Percentiles rank a stretch among this genome's conserved stretches.
Evolutionary conservation across 2,329 filamentous ascomycete species (phyloP).

Genomic region (Lecanicillium sp.): DNA sequence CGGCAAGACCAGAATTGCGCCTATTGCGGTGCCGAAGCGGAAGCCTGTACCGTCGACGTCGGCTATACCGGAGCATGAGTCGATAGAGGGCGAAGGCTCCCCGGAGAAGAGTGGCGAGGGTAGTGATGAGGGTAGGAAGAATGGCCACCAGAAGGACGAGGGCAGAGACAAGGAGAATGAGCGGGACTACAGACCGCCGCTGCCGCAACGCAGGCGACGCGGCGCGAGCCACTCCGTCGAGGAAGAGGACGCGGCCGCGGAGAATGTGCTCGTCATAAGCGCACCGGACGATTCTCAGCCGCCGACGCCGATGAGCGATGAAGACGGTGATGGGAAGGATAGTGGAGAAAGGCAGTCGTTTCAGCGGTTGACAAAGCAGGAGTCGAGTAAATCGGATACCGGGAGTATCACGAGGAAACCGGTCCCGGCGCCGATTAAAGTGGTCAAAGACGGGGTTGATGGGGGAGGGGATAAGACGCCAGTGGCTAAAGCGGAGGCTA

Average conservation of each 20-base stretch:
- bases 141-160: constrained; percentile 16
- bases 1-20: constrained; percentile 51
- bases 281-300: constrained; percentile 59
- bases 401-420: constrained; percentile 3
- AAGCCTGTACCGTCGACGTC: constrained; percentile 46
- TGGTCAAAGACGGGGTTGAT: neutral
- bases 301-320: constrained; percentile 41
- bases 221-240: constrained; percentile 29
- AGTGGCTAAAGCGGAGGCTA: too few relatives aligned
- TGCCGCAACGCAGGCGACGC: constrained; percentile 41
- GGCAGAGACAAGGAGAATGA: constrained; percentile 20
- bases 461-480: constrained; percentile 1
- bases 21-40: constrained; percentile 55
- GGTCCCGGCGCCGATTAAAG: neutral
- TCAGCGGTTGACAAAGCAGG: neutral
- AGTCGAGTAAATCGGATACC: neutral
- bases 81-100: constrained; percentile 17
- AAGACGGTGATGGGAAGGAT: constrained; percentile 15
- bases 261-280: constrained; percentile 57
- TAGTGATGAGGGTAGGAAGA: neutral
- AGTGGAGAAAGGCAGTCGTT: neutral
- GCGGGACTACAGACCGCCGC: constrained; percentile 30
- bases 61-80: constrained; percentile 15
- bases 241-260: constrained; percentile 32
- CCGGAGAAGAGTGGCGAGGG: neutral